A percentile compares a stretch with the other conserved stretches of the same genome.
phyloP scores from a whole-genome alignment of 1,284 basidiomycete genomes.

The Trametes sp. region DNA sequence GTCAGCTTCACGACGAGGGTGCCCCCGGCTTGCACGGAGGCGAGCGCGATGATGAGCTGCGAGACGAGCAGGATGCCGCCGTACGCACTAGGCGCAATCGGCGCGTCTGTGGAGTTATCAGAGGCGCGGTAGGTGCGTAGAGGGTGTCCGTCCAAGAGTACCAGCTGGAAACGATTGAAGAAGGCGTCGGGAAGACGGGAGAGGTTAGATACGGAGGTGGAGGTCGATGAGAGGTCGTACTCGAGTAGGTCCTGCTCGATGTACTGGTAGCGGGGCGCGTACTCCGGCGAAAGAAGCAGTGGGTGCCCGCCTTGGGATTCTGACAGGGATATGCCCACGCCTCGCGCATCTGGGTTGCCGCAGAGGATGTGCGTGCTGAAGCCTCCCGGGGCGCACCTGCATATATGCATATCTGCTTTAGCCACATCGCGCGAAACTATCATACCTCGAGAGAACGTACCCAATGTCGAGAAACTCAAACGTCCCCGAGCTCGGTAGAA shows the following conservation, averaged over 20 bases:
- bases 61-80: constrained; percentile 41
- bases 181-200: constrained; percentile 13
- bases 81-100: constrained; percentile 2
- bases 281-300: constrained; percentile 34
- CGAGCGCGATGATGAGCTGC: constrained; percentile 43
- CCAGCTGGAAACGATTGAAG: constrained; percentile 38
- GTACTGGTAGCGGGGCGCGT: constrained; percentile 33
- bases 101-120: neutral
- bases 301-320: constrained; percentile 38
- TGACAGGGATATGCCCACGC: constrained; percentile 41
- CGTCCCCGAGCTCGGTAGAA: constrained; percentile 9
- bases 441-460: constrained; percentile 19
- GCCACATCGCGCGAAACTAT: neutral
- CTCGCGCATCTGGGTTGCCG: constrained; percentile 37
- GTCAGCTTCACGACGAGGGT: constrained; percentile 45
- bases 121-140: constrained; percentile 37
- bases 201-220: constrained; percentile 5
- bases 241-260: constrained; percentile 38
- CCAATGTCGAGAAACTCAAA: constrained; percentile 35
- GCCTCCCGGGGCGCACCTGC: constrained; percentile 45
- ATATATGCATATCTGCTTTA: too few species aligned
- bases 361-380: constrained; percentile 44
- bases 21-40: constrained; percentile 37
- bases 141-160: constrained; percentile 45
- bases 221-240: constrained; percentile 35